phyloP scores from a whole-genome alignment of 2,329 filamentous ascomycete genomes.

The Diaporthe destruens region DNA sequence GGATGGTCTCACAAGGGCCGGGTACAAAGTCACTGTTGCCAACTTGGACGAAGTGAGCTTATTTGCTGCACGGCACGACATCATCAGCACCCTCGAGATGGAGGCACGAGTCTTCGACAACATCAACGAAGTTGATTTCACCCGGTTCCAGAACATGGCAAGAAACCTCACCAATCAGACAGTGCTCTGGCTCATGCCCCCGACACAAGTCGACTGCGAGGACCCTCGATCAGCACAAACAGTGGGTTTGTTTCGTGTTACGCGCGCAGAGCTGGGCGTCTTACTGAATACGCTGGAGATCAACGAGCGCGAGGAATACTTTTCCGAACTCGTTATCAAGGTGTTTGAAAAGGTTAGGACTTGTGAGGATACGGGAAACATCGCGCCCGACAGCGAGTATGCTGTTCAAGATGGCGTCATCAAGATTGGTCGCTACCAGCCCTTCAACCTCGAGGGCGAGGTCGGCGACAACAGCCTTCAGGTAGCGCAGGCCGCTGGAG shows the following conservation, averaged over 20 bases:
- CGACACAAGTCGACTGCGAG: not conserved
- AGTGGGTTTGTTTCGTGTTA: constrained; percentile 8
- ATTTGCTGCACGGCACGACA: not conserved
- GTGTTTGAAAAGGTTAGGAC: not conserved
- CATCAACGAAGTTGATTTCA: not conserved
- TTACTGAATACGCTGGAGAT: constrained; percentile 8
- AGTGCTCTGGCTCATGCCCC: constrained; percentile 22
- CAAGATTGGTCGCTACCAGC: no score
- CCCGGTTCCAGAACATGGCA: not conserved
- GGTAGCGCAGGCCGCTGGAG: no score
- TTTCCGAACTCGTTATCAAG: not conserved
- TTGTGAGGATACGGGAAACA: not conserved
- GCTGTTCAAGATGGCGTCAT: not conserved
- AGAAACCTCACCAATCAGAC: not conserved
- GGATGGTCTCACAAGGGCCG: no score
- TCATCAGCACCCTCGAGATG: not conserved
- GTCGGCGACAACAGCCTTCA: no score
- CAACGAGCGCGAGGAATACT: not conserved
- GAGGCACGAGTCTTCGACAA: not conserved
- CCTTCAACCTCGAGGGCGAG: no score
- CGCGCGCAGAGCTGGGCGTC: constrained; percentile 7
- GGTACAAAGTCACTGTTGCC: not conserved
- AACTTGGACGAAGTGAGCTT: not conserved
- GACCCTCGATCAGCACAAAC: constrained; percentile 5
- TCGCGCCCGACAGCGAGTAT: not conserved